A percentile compares a stretch with the other conserved stretches of the same genome.
Evolutionary conservation across 495 filamentous ascomycete species (phyloP).

Genomic region (Penicillium cosmopolitanum): DNA sequence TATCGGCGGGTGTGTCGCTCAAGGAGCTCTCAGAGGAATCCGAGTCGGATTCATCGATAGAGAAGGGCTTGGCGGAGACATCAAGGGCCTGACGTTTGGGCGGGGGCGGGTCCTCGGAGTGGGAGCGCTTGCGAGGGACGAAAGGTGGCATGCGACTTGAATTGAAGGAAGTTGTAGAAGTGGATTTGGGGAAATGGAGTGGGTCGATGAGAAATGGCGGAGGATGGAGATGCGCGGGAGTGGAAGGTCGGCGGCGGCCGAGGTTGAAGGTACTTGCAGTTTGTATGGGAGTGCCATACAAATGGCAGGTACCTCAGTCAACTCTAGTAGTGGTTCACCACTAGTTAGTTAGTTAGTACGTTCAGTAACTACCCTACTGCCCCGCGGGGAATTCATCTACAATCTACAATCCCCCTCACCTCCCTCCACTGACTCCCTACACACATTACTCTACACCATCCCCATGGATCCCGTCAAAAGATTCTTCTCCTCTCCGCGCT

Average conservation of each 20-base stretch:
- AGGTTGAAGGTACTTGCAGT: constrained; percentile 9
- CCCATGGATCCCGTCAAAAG: constrained; percentile 60
- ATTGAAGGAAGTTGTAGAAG: background rate
- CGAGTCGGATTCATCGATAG: constrained; percentile 38
- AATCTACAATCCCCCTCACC: background rate
- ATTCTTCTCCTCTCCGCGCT: constrained; percentile 83
- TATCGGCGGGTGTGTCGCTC: constrained; percentile 55
- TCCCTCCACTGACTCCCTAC: constrained; percentile 7
- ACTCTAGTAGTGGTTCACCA: too few species aligned
- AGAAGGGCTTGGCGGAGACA: constrained; percentile 12
- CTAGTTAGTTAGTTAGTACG: too few species aligned
- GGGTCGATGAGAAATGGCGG: constrained; percentile 9
- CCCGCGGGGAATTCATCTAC: background rate
- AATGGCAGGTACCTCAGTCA: background rate
- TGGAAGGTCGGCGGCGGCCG: constrained; percentile 25
- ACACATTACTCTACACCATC: constrained; percentile 4
- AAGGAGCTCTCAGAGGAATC: constrained; percentile 59
- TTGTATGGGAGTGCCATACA: background rate
- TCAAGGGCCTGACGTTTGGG: constrained; percentile 56
- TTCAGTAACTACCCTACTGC: too few species aligned
- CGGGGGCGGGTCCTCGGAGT: constrained; percentile 67
- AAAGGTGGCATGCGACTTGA: constrained; percentile 55
- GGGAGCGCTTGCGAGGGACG: constrained; percentile 52
- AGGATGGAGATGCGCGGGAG: constrained; percentile 14
- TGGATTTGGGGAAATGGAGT: background rate